Evolutionary conservation across 495 filamentous ascomycete species (phyloP).

Genomic region (Aspergillus affinis): DNA sequence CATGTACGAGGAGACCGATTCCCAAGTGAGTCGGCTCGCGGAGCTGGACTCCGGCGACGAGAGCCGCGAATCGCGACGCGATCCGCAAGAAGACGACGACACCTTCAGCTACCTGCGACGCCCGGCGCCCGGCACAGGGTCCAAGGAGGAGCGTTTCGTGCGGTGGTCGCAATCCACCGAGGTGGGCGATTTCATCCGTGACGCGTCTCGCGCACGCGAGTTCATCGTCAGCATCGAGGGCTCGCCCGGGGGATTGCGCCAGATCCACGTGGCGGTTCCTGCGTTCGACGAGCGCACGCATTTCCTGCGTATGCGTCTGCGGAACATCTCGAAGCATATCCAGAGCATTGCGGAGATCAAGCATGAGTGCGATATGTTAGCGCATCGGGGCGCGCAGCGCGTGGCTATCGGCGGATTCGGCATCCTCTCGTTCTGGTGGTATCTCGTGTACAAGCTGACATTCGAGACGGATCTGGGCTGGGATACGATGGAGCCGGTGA

Average conservation of each 20-base stretch:
- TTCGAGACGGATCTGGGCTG: constrained; percentile 80
- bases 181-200: constrained; percentile 92
- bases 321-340: constrained; percentile 68
- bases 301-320: constrained; percentile 73
- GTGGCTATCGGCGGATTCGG: constrained; percentile 79
- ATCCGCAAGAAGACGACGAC: constrained; percentile 36
- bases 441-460: constrained; percentile 70
- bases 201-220: constrained; percentile 78
- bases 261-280: constrained; percentile 78
- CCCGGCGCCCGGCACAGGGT: constrained; percentile 19
- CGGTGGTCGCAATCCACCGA: constrained; percentile 91
- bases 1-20: constrained; percentile 48
- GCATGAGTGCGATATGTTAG: constrained; percentile 74
- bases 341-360: constrained; percentile 69
- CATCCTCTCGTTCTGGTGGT: constrained; percentile 75
- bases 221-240: constrained; percentile 86
- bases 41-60: constrained; percentile 44
- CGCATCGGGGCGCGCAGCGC: constrained; percentile 72
- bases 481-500: constrained; percentile 91
- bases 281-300: constrained; percentile 87
- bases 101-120: constrained; percentile 38
- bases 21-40: constrained; percentile 43
- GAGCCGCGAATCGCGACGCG: constrained; percentile 25
- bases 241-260: constrained; percentile 48
- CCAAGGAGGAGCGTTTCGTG: constrained; percentile 57